Evolutionary conservation across 2,329 filamentous ascomycete species (phyloP), one percentile per base, ranked within the genome.

Genomic region (Cadophora luteo-olivacea): DNA sequence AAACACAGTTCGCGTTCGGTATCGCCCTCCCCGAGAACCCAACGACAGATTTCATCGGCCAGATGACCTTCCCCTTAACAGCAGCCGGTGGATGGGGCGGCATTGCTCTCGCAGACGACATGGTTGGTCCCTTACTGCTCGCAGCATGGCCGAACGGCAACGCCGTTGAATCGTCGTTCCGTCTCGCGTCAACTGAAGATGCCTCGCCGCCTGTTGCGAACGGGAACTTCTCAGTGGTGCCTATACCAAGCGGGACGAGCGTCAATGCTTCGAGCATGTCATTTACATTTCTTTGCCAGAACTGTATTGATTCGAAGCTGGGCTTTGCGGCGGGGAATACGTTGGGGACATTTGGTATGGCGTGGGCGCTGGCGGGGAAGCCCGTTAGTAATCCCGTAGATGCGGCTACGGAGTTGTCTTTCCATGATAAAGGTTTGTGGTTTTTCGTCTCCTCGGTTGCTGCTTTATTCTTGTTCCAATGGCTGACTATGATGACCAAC

Each of bases 281-380:
- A 0, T 84, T 82, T 72, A 84, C 82, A 0, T 84, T 84, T 73
- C 76, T 84, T 6, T 84, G 82, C 75, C 77, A 80, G 55, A 75
- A 75, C 12, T 81, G 79, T 60, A 72, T 81, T 9, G 75, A 75
- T 58, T 68, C 75, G 0, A 64, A 70, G 3, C 64, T 79, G 0
- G 79, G 78, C 0, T 74, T 80, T 5, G 74, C 72, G 0, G 72
- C 77, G 0, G 75, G 71, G 5, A 73, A 67, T 4, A 71, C 76
- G 1, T 70, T 65, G 0, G 73, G 71, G 1, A 70, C 73, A 11
- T 75, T 75, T 6, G 77, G 76, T 55, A 80, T 81, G 78, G 80
- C 78, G 25, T 81, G 79, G 79, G 80, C 78, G 7, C 66, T 81
- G 16, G 78, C 76, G 0, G 73, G 73, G 66, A 69, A 60, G 14